Percentiles rank a stretch among this genome's conserved stretches.
These are phyloP conservation scores for Kuraishia capsulata DNA, from an alignment of 805 yeast species.

Conservation along the genomic window DNA sequence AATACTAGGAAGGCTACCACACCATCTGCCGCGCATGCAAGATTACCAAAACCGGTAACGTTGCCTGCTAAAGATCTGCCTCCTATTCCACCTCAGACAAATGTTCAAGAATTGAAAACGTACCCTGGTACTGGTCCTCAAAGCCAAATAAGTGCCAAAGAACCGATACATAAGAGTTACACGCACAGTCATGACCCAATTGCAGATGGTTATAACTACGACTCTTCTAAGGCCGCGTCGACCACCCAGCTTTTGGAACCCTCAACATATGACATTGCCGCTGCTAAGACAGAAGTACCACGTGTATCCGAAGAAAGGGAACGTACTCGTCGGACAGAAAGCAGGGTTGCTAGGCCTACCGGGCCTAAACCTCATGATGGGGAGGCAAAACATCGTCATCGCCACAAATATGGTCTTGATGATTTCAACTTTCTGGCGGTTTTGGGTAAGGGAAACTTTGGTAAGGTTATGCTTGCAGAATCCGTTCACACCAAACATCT, in stretches of 20 bases:
- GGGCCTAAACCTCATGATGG: constrained; percentile 17
- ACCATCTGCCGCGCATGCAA: background rate
- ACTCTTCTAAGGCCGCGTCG: background rate
- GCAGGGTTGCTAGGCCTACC: constrained; percentile 3
- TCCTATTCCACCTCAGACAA: constrained; percentile 1
- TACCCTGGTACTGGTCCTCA: no score
- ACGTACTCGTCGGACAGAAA: background rate
- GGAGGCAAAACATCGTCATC: constrained; percentile 28
- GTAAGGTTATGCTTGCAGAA: constrained; percentile 96
- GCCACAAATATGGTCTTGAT: constrained; percentile 81
- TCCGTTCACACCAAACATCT: constrained; percentile 71
- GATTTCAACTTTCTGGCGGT: constrained; percentile 93
- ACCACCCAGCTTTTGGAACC: background rate
- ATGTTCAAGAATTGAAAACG: background rate
- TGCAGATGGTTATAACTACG: background rate
- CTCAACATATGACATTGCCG: background rate
- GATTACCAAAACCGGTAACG: background rate
- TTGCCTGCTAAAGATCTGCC: constrained; percentile 17
- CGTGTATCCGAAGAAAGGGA: background rate
- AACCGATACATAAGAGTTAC: background rate
- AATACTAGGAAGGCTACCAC: constrained; percentile 7
- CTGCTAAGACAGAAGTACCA: no score
- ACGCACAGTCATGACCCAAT: background rate
- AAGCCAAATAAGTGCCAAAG: no score
- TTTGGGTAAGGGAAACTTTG: constrained; percentile 96